Percentiles rank a stretch among this genome's conserved stretches.
These are phyloP conservation scores for Candida takata DNA, from an alignment of 805 yeast genomes.

Conservation along the genomic window DNA sequence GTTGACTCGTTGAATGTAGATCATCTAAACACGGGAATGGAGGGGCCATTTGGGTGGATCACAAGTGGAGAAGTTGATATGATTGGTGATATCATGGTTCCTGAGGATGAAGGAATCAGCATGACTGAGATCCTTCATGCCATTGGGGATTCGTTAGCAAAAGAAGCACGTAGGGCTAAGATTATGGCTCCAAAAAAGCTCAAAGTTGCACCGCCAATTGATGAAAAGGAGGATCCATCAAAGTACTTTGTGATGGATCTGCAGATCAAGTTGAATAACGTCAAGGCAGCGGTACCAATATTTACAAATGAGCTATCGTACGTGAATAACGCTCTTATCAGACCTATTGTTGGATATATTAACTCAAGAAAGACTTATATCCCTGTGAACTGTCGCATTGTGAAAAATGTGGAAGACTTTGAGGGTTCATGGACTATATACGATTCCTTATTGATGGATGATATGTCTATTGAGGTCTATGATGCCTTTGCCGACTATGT, in stretches of 20 bases:
- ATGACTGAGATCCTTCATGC: slow-evolving; percentile 41
- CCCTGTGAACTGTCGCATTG: slow-evolving; percentile 77
- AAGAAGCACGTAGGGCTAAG: slow-evolving; percentile 38
- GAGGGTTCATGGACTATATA: slow-evolving; percentile 96
- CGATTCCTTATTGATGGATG: slow-evolving; percentile 87
- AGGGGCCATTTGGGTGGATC: slow-evolving; percentile 98
- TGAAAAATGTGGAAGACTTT: slow-evolving; percentile 74
- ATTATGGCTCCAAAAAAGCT: slow-evolving; percentile 13
- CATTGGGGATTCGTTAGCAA: slow-evolving; percentile 40
- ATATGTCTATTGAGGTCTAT: slow-evolving; percentile 81
- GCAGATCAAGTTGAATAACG: slow-evolving; percentile 73
- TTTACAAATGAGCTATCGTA: slow-evolving; percentile 85
- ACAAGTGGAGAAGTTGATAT: slow-evolving; percentile 87
- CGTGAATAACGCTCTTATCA: slow-evolving; percentile 80
- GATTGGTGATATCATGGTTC: slow-evolving; percentile 84
- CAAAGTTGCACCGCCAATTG: slow-evolving; percentile 1
- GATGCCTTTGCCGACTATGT: slow-evolving; percentile 86
- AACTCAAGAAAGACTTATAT: slow-evolving; percentile 85
- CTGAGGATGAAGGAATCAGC: slow-evolving; percentile 50
- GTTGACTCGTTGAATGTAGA: slow-evolving; percentile 82
- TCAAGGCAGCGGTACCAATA: slow-evolving; percentile 83
- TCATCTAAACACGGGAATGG: slow-evolving; percentile 82
- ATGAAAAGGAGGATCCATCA: slow-evolving; percentile 29
- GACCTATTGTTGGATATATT: slow-evolving; percentile 94
- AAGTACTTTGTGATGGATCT: slow-evolving; percentile 72